phyloP scores from a whole-genome alignment of 768 basidiomycete species.

The Tulasnella sp. region DNA sequence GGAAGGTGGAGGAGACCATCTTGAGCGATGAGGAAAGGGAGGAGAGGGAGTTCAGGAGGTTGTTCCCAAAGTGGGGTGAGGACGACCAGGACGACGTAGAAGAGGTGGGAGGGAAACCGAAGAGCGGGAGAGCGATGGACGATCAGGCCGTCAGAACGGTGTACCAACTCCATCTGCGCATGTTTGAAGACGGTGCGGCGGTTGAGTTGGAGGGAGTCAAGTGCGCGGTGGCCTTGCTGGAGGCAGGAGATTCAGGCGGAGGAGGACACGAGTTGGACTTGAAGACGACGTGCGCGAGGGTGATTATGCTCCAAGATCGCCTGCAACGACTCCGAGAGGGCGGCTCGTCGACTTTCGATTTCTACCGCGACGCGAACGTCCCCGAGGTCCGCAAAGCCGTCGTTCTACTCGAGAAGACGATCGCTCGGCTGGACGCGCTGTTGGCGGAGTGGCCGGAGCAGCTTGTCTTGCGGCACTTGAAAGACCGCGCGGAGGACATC shows the following conservation, averaged over 20 bases:
- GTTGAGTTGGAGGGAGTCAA: no score
- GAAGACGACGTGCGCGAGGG: conserved; percentile 6
- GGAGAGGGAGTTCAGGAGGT: conserved; percentile 64
- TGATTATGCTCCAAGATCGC: conserved; percentile 3
- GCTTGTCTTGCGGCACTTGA: conserved; percentile 85
- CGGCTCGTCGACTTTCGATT: conserved; percentile 37
- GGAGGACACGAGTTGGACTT: not conserved
- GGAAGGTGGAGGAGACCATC: no score
- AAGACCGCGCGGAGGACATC: conserved; percentile 54
- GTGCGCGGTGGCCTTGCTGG: not conserved
- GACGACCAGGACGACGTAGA: no score
- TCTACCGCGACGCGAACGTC: conserved; percentile 72
- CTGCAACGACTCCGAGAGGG: conserved; percentile 5
- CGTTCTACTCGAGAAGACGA: conserved; percentile 39
- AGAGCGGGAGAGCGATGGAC: not conserved
- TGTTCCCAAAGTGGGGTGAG: conserved; percentile 92
- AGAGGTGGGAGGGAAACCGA: no score
- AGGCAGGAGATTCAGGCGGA: not conserved
- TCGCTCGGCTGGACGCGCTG: conserved; percentile 41
- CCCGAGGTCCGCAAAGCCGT: conserved; percentile 54
- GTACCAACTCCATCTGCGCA: no score
- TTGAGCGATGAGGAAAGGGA: conserved; percentile 71
- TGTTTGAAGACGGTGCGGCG: no score
- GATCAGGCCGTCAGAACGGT: no score
- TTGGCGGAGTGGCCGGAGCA: conserved; percentile 91